phyloP scores from a whole-genome alignment of 2,329 filamentous ascomycete genomes.

The Ceratocystis huliohia region DNA sequence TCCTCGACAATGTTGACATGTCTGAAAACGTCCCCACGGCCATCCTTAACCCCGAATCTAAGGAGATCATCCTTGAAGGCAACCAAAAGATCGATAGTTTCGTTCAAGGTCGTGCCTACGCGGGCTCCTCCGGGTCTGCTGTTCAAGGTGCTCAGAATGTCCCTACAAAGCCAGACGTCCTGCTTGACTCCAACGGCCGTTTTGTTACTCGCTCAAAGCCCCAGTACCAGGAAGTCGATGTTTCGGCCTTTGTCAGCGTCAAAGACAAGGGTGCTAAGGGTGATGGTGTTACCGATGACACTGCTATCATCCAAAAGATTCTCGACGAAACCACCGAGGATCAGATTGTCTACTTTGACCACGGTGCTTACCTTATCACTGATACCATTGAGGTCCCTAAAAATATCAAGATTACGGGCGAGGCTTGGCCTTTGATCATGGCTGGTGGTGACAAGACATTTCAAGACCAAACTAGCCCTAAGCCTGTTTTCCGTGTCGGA shows the following conservation, averaged over 20 bases:
- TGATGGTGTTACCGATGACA: slow-evolving; percentile 80
- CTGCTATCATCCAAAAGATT: slow-evolving; percentile 64
- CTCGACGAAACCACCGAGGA: slow-evolving; percentile 54
- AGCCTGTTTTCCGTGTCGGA: slow-evolving; percentile 77
- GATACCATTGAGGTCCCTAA: slow-evolving; percentile 61
- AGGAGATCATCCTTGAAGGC: slow-evolving; percentile 51
- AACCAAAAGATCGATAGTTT: slow-evolving; percentile 58
- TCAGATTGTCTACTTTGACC: slow-evolving; percentile 61
- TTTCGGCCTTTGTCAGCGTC: slow-evolving; percentile 66
- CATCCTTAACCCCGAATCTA: slow-evolving; percentile 46
- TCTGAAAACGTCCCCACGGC: slow-evolving; percentile 51
- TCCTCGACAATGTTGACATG: slow-evolving; percentile 87
- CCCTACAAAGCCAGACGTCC: slow-evolving; percentile 49
- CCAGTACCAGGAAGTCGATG: slow-evolving; percentile 60
- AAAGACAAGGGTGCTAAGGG: slow-evolving; percentile 74
- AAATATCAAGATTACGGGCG: slow-evolving; percentile 76
- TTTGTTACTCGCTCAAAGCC: slow-evolving; percentile 80
- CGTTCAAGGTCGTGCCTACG: slow-evolving; percentile 68
- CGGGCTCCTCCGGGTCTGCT: slow-evolving; percentile 33
- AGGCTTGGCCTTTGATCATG: slow-evolving; percentile 85
- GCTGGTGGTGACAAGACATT: slow-evolving; percentile 61
- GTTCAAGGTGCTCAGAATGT: slow-evolving; percentile 46
- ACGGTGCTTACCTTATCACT: slow-evolving; percentile 59
- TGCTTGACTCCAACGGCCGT: slow-evolving; percentile 51
- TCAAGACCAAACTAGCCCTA: slow-evolving; percentile 59